phyloP scores from a whole-genome alignment of 768 basidiomycete genomes.

The Trametes coccinea region DNA sequence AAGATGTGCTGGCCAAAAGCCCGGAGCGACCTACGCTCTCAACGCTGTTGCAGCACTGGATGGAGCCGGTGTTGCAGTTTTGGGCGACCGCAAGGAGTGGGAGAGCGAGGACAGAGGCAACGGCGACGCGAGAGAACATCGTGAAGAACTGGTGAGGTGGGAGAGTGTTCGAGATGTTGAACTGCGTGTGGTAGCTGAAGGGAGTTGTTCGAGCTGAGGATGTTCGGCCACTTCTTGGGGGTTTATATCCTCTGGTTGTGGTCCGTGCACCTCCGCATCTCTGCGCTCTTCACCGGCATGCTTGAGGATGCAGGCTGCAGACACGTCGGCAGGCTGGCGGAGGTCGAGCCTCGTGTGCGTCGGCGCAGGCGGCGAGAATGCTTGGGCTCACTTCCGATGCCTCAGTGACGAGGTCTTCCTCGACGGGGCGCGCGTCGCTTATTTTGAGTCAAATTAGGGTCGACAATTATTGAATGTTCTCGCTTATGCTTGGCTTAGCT shows the following conservation, averaged over 20 bases:
- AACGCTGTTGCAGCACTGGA: conserved; percentile 22
- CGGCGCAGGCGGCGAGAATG: not conserved
- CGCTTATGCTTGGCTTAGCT: not conserved
- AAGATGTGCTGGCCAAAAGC: too few relatives aligned
- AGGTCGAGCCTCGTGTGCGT: not conserved
- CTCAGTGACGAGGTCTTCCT: not conserved
- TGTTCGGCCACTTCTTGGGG: not conserved
- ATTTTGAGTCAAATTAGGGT: not conserved
- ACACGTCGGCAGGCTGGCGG: not conserved
- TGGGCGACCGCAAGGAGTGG: conserved; percentile 21
- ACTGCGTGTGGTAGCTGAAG: conserved; percentile 1
- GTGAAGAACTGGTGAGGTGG: conserved; percentile 3
- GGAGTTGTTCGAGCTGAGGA: not conserved
- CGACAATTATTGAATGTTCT: not conserved
- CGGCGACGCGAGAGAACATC: conserved; percentile 22
- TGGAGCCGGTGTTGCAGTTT: conserved; percentile 18
- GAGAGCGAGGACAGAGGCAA: conserved; percentile 16
- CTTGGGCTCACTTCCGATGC: not conserved
- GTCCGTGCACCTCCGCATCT: not conserved
- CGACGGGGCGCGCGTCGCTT: conserved; percentile 2
- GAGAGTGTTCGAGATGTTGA: conserved; percentile 5
- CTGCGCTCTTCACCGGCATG: not conserved
- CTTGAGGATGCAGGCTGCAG: not conserved
- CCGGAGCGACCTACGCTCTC: not conserved
- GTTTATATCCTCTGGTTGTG: not conserved